Evolutionary conservation across 140 eudicot species (phyloP), one percentile per base, ranked within the genome.

Genomic region (Erigeron philadelphicus): DNA sequence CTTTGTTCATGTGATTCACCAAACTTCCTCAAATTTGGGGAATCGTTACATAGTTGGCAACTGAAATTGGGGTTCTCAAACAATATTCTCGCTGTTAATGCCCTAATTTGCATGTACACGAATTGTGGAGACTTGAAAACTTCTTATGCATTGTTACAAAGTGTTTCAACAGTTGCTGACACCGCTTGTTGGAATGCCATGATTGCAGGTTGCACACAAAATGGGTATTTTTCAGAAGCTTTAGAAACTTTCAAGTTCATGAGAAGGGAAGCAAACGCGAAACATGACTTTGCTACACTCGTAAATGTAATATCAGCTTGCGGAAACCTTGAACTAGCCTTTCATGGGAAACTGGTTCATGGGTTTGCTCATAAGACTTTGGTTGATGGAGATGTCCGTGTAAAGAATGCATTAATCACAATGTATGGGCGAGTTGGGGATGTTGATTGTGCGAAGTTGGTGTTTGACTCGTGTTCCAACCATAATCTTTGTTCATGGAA

Each of bases 51-150:
- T 49, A 48, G 83, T 58, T 87, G 88, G 91, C 75, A 75, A 64
- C 35, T 71, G 45, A 87, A 82, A 75, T 67, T 82, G 70, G 95
- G 95, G 11, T 87, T 87, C 50, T 65, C 64, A 5, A 73, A 56
- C 72, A 71, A 85, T 56, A 55, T 82, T 65, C 78, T 72, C 35
- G 84, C 79, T 4, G 59, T 65, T 61, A 84, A 78, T 64, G 80
- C 95, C 48, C 68, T 87, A 74, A 65, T 87, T 48, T 84, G 59
- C 57, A 82, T 87, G 95, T 87, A 87, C 72, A 82, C 87, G 11
- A 73, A 66, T 58, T 87, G 88, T 76, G 91, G 83, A 68, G 80
- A 73, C 66, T 12, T 79, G 68, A 49, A 10, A 63, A 80, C 87
- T 64, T 82, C 88, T 16, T 43, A 9, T 64, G 40, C 15, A 64